Conservation (phyloP, 805 yeast species). For the Alloascoidea hylecoeti region DNA sequence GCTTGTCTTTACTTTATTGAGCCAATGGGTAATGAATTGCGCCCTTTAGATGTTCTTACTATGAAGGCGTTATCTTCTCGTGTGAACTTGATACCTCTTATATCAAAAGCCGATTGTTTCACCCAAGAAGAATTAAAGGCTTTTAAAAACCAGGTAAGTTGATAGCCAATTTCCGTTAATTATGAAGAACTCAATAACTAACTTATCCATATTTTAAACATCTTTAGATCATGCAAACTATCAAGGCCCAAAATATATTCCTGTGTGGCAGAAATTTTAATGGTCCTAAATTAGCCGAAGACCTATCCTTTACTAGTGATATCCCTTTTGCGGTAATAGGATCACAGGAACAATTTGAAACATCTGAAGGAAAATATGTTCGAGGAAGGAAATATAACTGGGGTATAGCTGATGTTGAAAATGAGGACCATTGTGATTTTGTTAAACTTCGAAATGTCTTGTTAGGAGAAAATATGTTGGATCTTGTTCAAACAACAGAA, state of each 20-base stretch:
- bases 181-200: neutral
- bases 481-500: conserved; percentile 68
- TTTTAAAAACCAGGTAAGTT: conserved; percentile 36
- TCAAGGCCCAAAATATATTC: neutral
- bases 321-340: conserved; percentile 59
- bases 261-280: neutral
- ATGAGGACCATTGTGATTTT: conserved; percentile 77
- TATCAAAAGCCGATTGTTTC: conserved; percentile 77
- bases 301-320: conserved; percentile 48
- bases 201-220: too few species aligned
- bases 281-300: neutral
- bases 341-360: conserved; percentile 54
- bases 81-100: conserved; percentile 79
- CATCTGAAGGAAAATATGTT: conserved; percentile 48
- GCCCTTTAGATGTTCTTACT: conserved; percentile 76
- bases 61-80: conserved; percentile 74
- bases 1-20: conserved; percentile 88
- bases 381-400: conserved; percentile 82
- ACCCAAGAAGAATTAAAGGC: conserved; percentile 53
- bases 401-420: conserved; percentile 84
- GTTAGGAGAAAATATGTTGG: conserved; percentile 74
- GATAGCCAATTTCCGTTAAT: neutral
- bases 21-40: conserved; percentile 83
- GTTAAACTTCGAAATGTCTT: conserved; percentile 66
- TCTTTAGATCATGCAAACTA: neutral